A percentile compares a stretch with the other conserved stretches of the same genome.
Evolutionary conservation across 2,329 filamentous ascomycete genomes (phyloP).

Genomic region (Fusarium sp.): DNA sequence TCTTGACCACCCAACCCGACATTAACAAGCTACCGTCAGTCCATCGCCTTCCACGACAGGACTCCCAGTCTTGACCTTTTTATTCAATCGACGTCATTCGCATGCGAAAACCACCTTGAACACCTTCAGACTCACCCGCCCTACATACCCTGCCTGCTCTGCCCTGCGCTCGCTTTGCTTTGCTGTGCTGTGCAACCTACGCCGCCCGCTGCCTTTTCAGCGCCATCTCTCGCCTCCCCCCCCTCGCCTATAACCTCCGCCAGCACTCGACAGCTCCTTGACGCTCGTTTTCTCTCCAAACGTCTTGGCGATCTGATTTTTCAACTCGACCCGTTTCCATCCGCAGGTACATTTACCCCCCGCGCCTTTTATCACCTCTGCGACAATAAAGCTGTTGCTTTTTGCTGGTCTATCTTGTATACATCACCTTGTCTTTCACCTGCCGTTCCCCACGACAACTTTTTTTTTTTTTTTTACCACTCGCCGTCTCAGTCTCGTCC

Average conservation of each 20-base stretch:
- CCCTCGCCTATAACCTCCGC: constrained; percentile 29
- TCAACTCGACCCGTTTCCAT: constrained; percentile 30
- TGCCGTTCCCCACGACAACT: constrained; percentile 25
- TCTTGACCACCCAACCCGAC: constrained; percentile 4
- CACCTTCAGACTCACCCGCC: constrained; percentile 9
- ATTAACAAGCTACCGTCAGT: background rate
- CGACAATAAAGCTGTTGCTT: constrained; percentile 4
- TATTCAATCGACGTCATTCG: constrained; percentile 34
- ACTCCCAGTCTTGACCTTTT: background rate
- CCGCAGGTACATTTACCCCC: constrained; percentile 28
- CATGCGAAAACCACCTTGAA: constrained; percentile 24
- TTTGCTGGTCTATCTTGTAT: constrained; percentile 16
- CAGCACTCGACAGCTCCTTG: constrained; percentile 26
- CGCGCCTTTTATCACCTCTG: background rate
- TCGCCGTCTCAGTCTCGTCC: constrained; percentile 7
- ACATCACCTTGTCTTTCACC: constrained; percentile 7
- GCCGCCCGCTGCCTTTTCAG: constrained; percentile 10
- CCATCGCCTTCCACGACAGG: background rate
- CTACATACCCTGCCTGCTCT: background rate
- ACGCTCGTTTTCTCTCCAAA: constrained; percentile 39
- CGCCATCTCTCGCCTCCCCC: constrained; percentile 14
- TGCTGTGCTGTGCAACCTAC: background rate
- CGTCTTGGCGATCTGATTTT: constrained; percentile 40
- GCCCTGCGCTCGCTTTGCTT: background rate
- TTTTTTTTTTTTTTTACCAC: constrained; percentile 35